Conservation (phyloP, 176 grass and related monocot species). For the bread wheat (Triticum aestivum) region DNA sequence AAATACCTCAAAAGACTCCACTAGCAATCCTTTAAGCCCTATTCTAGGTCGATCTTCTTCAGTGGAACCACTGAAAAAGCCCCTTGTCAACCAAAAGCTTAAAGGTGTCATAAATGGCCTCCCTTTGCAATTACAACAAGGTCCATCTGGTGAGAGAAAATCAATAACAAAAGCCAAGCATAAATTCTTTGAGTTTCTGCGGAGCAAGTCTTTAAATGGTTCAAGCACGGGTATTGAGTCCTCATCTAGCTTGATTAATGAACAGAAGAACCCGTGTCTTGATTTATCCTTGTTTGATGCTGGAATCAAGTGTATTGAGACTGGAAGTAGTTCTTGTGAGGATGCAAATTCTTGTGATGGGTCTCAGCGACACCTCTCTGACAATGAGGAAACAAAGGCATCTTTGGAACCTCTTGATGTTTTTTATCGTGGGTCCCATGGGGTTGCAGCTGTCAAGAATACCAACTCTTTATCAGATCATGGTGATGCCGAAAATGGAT, state of each 20-base stretch:
- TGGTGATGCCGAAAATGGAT: conserved; percentile 20
- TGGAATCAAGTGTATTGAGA: conserved; percentile 37
- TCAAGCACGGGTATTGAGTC: conserved; percentile 34
- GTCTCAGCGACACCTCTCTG: conserved; percentile 40
- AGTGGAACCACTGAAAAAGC: conserved; percentile 43
- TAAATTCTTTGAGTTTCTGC: conserved; percentile 63
- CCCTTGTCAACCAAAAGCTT: conserved; percentile 40
- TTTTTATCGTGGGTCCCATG: conserved; percentile 33
- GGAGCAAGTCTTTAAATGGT: conserved; percentile 60
- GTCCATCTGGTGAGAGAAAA: conserved; percentile 59
- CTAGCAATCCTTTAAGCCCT: conserved; percentile 43
- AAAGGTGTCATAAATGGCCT: conserved; percentile 36
- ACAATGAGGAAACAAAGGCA: conserved; percentile 45
- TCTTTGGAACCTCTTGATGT: conserved; percentile 20
- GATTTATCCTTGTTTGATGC: conserved; percentile 25
- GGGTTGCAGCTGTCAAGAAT: conserved; percentile 26
- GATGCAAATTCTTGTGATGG: conserved; percentile 43
- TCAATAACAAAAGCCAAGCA: conserved; percentile 57
- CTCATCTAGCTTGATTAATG: conserved; percentile 41
- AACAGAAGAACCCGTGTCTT: conserved; percentile 41
- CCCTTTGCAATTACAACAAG: conserved; percentile 32
- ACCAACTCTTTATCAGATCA: conserved; percentile 18
- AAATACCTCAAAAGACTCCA: conserved; percentile 47
- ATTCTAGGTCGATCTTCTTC: conserved; percentile 52
- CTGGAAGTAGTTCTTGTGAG: conserved; percentile 40